A percentile compares a stretch with the other conserved stretches of the same genome.
Conservation (phyloP, 2,329 filamentous ascomycete species). For the Eutypella sp. region DNA sequence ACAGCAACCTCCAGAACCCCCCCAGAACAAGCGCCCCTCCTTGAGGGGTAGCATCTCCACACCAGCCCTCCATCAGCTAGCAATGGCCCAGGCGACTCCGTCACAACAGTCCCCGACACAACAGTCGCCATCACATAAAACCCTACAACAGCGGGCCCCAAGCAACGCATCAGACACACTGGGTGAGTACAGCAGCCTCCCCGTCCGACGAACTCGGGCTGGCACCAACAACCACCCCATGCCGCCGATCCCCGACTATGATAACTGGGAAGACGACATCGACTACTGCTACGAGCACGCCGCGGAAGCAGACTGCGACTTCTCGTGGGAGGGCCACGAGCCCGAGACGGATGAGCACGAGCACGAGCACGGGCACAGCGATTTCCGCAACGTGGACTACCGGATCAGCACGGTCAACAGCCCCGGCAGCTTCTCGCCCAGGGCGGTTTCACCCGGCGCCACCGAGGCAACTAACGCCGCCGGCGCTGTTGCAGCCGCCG, state of each 20-base stretch:
- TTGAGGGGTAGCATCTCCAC: slow-evolving; percentile 52
- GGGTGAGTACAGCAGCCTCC: slow-evolving; percentile 37
- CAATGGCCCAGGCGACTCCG: slow-evolving; percentile 28
- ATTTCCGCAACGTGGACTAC: not conserved
- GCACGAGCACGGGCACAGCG: too few species aligned
- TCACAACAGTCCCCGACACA: too few species aligned
- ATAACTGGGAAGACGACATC: slow-evolving; percentile 64
- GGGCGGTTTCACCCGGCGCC: slow-evolving; percentile 26
- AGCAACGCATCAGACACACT: slow-evolving; percentile 51
- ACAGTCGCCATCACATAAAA: slow-evolving; percentile 2
- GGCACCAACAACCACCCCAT: slow-evolving; percentile 18
- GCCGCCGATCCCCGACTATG: slow-evolving; percentile 30
- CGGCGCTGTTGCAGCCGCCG: too few species aligned
- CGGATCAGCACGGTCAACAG: slow-evolving; percentile 9
- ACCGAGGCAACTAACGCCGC: too few species aligned
- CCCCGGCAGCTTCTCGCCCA: slow-evolving; percentile 7
- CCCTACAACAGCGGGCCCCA: slow-evolving; percentile 22
- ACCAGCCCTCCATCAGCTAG: slow-evolving; percentile 45
- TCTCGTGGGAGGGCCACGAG: slow-evolving; percentile 66
- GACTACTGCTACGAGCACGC: slow-evolving; percentile 68
- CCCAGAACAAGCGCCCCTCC: slow-evolving; percentile 42
- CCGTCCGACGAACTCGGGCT: slow-evolving; percentile 29
- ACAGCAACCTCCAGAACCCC: slow-evolving; percentile 32
- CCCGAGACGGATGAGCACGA: too few species aligned
- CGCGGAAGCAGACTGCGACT: slow-evolving; percentile 61